Conservation (phyloP, 192 early-diverging fungal species). For the Globomyces pollinis-pini region DNA sequence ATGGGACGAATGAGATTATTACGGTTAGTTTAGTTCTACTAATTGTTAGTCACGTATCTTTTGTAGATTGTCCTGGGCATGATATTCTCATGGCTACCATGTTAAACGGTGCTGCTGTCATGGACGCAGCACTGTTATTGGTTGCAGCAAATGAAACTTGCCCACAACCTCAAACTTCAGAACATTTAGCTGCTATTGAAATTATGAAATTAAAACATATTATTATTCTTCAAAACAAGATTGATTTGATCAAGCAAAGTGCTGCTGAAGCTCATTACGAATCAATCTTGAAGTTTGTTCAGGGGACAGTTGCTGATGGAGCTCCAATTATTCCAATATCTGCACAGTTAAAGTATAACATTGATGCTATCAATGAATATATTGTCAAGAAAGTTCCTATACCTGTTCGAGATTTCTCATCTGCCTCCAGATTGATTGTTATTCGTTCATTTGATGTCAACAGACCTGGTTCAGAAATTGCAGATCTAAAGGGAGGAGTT, state of each 20-base stretch:
- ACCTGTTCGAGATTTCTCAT: slow-evolving; percentile 78
- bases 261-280: slow-evolving; percentile 84
- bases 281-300: slow-evolving; percentile 86
- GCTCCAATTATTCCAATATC: slow-evolving; percentile 97
- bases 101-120: slow-evolving; percentile 77
- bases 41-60: slow-evolving; percentile 77
- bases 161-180: slow-evolving; percentile 97
- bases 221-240: slow-evolving; percentile 97
- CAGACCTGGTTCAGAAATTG: slow-evolving; percentile 93
- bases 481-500: slow-evolving; percentile 91
- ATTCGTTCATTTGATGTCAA: slow-evolving; percentile 99
- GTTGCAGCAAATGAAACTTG: slow-evolving; percentile 98
- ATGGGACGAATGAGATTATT: slow-evolving; percentile 77
- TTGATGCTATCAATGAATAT: slow-evolving; percentile 96
- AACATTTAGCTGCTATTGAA: slow-evolving; percentile 98
- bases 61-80: slow-evolving; percentile 99
- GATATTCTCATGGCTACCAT: slow-evolving; percentile 99
- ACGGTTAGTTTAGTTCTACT: slow-evolving; percentile 32
- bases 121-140: slow-evolving; percentile 80
- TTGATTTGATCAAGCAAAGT: slow-evolving; percentile 91
- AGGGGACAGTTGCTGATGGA: slow-evolving; percentile 88
- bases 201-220: slow-evolving; percentile 98
- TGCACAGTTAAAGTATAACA: slow-evolving; percentile 97
- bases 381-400: slow-evolving; percentile 94
- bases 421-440: slow-evolving; percentile 88